Evolutionary conservation across 176 grass and related monocot genomes (phyloP), one percentile per base, ranked within the genome.

Genomic region (Miscanthus lutarioriparius): DNA sequence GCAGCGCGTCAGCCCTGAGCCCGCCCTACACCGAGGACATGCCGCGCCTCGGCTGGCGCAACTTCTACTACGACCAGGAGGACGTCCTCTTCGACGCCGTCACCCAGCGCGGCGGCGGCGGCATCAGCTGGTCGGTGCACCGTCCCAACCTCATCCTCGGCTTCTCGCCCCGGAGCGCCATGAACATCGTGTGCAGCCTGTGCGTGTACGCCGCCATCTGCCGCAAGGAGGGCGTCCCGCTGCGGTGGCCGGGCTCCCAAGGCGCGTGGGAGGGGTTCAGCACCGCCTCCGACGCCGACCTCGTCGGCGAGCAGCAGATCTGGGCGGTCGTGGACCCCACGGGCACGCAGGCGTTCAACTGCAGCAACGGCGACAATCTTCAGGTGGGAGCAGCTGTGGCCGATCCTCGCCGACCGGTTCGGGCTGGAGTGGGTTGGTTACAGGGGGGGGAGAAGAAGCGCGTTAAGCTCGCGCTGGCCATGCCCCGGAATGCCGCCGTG

Each of bases 321-420:
- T 56, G 51, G 51, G 51, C 87, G 14, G 89, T 89, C 1, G 87
- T 97, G 0, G 89, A 94, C 3, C 85, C 85, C 0, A 23, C 15
- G 3, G 45, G 15, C 20, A 92, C 61, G 33, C 72, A 94, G 67
- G 83, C 87, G 1, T 97, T 97, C 80, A 97, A 94, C 84, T 92
- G 94, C 75, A 90, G 67, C 87, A 94, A 97, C 41, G 94, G 94
- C 14, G 94, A 94, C 51, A 15, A 15, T 97, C 58, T 97, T 70
- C 91, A 97, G 76, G 76, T 97, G 94, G 94, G 88, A 89, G 80
- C 82, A 88, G 35, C 72, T 97, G 5, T 97, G 94, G 94, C 83
- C 91, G n/a, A 71, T 82, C 49, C 76, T 97, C 40, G 94, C 91
- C 4, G 69, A 87, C 8, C 87, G 90, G 30, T 97, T 94, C 25